These are phyloP conservation scores for Harringtonia aguacate DNA, from an alignment of 2,329 filamentous ascomycete species.

Conservation along the genomic window DNA sequence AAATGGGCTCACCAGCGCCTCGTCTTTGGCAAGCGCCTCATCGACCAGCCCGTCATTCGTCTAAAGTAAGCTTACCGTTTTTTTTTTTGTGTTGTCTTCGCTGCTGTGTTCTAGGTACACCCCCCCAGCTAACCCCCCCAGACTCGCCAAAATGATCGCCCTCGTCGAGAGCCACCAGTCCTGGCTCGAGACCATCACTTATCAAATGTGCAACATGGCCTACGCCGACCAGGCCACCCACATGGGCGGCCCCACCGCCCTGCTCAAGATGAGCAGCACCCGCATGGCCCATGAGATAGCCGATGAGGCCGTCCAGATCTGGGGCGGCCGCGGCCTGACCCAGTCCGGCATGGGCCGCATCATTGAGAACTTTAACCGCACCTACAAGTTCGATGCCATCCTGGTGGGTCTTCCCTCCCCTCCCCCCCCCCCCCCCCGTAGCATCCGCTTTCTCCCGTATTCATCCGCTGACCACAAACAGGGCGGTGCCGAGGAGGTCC, in stretches of 20 bases:
- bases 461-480: conserved; percentile 6
- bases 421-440: too few species aligned
- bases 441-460: background rate
- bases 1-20: conserved; percentile 84
- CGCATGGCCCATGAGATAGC: conserved; percentile 73
- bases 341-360: conserved; percentile 73
- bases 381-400: conserved; percentile 72
- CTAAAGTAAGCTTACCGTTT: conserved; percentile 50
- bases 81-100: background rate
- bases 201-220: conserved; percentile 80
- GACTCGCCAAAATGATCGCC: conserved; percentile 83
- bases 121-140: conserved; percentile 57
- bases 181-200: conserved; percentile 75
- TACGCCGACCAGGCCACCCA: conserved; percentile 66
- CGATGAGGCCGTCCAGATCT: conserved; percentile 77
- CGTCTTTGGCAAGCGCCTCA: conserved; percentile 72
- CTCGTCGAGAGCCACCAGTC: conserved; percentile 73
- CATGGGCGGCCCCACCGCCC: conserved; percentile 69
- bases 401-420: conserved; percentile 33
- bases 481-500: conserved; percentile 73
- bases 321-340: conserved; percentile 71
- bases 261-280: conserved; percentile 71
- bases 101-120: background rate
- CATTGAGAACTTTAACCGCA: conserved; percentile 76
- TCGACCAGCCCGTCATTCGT: conserved; percentile 73